Conservation (phyloP, 2,329 filamentous ascomycete genomes). For the Xylariaceae sp. region DNA sequence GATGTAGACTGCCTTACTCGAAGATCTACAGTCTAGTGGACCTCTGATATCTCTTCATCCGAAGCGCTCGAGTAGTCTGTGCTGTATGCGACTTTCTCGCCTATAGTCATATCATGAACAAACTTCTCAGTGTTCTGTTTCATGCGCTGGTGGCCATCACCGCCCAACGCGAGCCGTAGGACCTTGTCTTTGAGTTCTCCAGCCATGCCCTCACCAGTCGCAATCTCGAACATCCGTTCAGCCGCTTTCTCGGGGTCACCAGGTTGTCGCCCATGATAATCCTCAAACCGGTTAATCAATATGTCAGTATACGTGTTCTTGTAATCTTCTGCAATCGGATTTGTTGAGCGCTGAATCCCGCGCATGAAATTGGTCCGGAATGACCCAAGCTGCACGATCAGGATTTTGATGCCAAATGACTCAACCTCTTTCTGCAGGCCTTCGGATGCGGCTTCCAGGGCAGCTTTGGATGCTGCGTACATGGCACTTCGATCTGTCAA, state of each 20-base stretch:
- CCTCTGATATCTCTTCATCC: too few species aligned
- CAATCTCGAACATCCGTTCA: conserved; percentile 35
- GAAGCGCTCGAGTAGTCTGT: conserved; percentile 11
- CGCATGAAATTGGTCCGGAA: conserved; percentile 40
- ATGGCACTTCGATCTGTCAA: conserved; percentile 11
- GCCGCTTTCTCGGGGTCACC: conserved; percentile 35
- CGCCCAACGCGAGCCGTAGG: conserved; percentile 35
- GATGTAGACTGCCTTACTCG: too few species aligned
- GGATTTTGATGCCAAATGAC: conserved; percentile 32
- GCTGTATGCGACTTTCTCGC: conserved; percentile 21
- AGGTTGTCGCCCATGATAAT: conserved; percentile 21
- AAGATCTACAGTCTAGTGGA: too few species aligned
- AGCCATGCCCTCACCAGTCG: conserved; percentile 30
- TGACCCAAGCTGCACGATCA: conserved; percentile 40
- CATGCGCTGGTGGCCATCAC: conserved; percentile 27
- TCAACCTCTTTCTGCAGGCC: conserved; percentile 34
- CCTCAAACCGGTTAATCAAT: conserved; percentile 13
- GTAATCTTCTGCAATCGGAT: conserved; percentile 20
- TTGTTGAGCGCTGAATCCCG: conserved; percentile 13
- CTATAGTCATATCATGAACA: conserved; percentile 17
- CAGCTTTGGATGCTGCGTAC: conserved; percentile 35
- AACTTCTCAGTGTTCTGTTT: conserved; percentile 19
- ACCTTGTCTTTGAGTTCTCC: conserved; percentile 31
- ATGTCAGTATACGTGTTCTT: conserved; percentile 12
- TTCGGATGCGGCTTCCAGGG: conserved; percentile 38